A percentile compares a stretch with the other conserved stretches of the same genome.
phyloP scores from a whole-genome alignment of 257 asterid genomes.

The Solanum habrochaites region DNA sequence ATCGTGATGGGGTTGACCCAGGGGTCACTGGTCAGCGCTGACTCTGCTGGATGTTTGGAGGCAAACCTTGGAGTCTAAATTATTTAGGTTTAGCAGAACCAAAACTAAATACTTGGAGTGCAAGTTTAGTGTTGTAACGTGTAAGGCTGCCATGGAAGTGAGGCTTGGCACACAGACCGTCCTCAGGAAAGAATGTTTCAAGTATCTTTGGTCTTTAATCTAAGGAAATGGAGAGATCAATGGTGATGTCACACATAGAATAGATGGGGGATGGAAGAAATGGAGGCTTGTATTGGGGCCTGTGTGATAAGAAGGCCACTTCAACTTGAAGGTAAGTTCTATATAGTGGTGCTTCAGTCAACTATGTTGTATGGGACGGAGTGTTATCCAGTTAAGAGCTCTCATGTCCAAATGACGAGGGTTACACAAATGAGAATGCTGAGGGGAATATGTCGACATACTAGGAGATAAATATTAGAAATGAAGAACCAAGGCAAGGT shows the following conservation, averaged over 20 bases:
- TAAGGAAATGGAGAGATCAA: not conserved
- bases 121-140: not conserved
- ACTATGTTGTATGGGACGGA: not conserved
- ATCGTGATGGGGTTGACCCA: not conserved
- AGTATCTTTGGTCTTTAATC: not conserved
- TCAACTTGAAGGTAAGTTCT: not conserved
- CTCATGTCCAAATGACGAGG: not conserved
- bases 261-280: not conserved
- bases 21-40: not conserved
- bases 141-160: not conserved
- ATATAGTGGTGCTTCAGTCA: not conserved
- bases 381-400: not conserved
- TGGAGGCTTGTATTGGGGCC: not conserved
- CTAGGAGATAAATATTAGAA: not conserved
- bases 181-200: not conserved
- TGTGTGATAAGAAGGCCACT: not conserved
- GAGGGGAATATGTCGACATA: not conserved
- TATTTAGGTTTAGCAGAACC: not conserved
- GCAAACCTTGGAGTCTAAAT: not conserved
- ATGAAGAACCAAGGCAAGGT: not conserved
- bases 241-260: not conserved
- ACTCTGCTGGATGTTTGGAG: not conserved
- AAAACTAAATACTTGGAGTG: not conserved
- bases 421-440: not conserved
- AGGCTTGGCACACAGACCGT: not conserved